Conservation (phyloP, 2,329 filamentous ascomycete genomes). For the Botryosphaeria dothidea region DNA sequence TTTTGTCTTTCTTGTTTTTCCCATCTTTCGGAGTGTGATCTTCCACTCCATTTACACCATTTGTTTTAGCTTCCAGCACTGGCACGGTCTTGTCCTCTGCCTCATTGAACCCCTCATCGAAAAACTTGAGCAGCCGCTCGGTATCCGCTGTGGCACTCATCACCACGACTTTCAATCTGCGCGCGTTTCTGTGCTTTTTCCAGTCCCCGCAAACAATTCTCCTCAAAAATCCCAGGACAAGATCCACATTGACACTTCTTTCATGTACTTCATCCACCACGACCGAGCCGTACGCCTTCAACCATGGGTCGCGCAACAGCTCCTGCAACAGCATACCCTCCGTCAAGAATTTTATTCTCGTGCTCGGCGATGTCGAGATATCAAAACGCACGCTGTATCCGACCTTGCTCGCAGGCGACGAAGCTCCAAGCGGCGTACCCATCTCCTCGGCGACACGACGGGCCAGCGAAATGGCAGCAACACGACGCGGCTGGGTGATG, state of each 20-base stretch:
- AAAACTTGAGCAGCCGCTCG: conserved; percentile 75
- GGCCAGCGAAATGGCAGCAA: conserved; percentile 90
- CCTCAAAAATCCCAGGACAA: conserved; percentile 85
- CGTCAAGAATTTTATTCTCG: conserved; percentile 88
- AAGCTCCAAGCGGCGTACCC: conserved; percentile 63
- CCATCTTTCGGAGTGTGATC: neutral
- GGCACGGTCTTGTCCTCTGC: neutral
- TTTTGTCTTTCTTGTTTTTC: conserved; percentile 20
- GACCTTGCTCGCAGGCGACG: conserved; percentile 64
- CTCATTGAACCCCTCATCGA: conserved; percentile 45
- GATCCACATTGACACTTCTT: conserved; percentile 88
- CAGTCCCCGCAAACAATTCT: conserved; percentile 65
- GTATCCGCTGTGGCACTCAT: conserved; percentile 98
- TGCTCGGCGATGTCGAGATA: conserved; percentile 76
- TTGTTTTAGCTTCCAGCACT: neutral
- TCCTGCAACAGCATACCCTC: conserved; percentile 97
- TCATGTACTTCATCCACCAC: conserved; percentile 98
- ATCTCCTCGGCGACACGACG: conserved; percentile 84
- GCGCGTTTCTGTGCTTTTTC: conserved; percentile 65
- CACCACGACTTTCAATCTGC: conserved; percentile 78
- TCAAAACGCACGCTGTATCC: conserved; percentile 97
- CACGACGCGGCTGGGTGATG: conserved; percentile 89
- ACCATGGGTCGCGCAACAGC: conserved; percentile 78
- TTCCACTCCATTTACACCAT: neutral
- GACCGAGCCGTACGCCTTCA: conserved; percentile 84